Percentiles rank a stretch among this genome's conserved stretches.
Conservation (phyloP, 1,139 yeast species). For the Hyphopichia khmerensis region DNA sequence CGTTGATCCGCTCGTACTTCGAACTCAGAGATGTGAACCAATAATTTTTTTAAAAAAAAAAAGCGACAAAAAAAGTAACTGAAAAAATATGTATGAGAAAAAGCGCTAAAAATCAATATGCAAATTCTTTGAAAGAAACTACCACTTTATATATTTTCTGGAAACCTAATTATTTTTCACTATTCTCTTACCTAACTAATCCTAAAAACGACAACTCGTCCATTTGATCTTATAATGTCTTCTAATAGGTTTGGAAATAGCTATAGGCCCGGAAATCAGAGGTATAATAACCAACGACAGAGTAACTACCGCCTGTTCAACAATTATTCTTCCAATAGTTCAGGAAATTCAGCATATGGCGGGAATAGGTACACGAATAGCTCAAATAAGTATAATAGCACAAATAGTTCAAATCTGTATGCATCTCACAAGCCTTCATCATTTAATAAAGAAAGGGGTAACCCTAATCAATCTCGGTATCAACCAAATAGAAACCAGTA, state of each 20-base stretch:
- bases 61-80: constrained; percentile 1
- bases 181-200: neutral
- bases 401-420: neutral
- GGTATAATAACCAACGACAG: constrained; percentile 3
- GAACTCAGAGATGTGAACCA: no score
- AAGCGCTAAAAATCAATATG: neutral
- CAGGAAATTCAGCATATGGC: neutral
- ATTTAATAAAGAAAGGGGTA: constrained; percentile 5
- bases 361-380: neutral
- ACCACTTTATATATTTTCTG: neutral
- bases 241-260: constrained; percentile 3
- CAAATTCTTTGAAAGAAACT: neutral
- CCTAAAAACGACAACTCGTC: no score
- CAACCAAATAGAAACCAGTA: constrained; percentile 4
- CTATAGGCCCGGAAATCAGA: constrained; percentile 5
- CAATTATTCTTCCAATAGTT: neutral
- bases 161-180: no score
- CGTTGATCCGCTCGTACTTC: no score
- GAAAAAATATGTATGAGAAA: neutral
- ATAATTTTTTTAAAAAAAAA: constrained; percentile 2
- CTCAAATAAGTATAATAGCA: neutral
- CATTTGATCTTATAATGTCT: constrained; percentile 5
- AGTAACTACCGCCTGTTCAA: constrained; percentile 4
- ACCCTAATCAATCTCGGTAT: constrained; percentile 2
- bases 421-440: constrained; percentile 1